A percentile compares a stretch with the other conserved stretches of the same genome.
These are phyloP conservation scores for Harrya chromipes DNA, from an alignment of 768 basidiomycete genomes.

Conservation along the genomic window DNA sequence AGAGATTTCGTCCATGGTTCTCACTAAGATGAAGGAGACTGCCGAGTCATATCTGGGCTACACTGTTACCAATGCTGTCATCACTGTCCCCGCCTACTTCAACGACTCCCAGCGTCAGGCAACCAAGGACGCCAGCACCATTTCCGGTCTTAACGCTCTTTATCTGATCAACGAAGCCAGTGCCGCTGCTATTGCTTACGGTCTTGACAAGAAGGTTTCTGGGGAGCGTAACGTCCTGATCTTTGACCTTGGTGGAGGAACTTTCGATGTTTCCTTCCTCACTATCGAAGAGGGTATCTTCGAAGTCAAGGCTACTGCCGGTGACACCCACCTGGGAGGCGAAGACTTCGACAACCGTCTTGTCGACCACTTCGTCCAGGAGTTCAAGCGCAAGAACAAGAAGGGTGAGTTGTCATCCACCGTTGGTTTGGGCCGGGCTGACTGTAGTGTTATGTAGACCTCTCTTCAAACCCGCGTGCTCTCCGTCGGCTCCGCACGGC, in stretches of 20 bases:
- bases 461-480: slow-evolving; percentile 90
- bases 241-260: slow-evolving; percentile 98
- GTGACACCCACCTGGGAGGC: slow-evolving; percentile 97
- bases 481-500: slow-evolving; percentile 96
- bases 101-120: slow-evolving; percentile 99
- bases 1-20: slow-evolving; percentile 97
- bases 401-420: slow-evolving; percentile 51
- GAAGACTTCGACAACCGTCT: slow-evolving; percentile 98
- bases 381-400: slow-evolving; percentile 98
- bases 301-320: slow-evolving; percentile 97
- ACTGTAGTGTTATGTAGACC: slow-evolving; percentile 44
- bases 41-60: slow-evolving; percentile 94
- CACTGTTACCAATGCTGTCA: slow-evolving; percentile 84
- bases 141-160: slow-evolving; percentile 91
- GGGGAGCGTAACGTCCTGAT: slow-evolving; percentile 96
- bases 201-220: slow-evolving; percentile 90
- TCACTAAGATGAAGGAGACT: slow-evolving; percentile 97
- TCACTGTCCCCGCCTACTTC: slow-evolving; percentile 97
- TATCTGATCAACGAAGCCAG: slow-evolving; percentile 99
- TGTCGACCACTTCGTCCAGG: slow-evolving; percentile 94
- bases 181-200: slow-evolving; percentile 97
- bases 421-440: not conserved
- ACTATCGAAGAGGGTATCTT: slow-evolving; percentile 98
- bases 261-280: slow-evolving; percentile 95
- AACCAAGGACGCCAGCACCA: slow-evolving; percentile 95